These are phyloP conservation scores for Isochrysis galbana DNA, from an alignment of 78 protist genomes.

Conservation along the genomic window DNA sequence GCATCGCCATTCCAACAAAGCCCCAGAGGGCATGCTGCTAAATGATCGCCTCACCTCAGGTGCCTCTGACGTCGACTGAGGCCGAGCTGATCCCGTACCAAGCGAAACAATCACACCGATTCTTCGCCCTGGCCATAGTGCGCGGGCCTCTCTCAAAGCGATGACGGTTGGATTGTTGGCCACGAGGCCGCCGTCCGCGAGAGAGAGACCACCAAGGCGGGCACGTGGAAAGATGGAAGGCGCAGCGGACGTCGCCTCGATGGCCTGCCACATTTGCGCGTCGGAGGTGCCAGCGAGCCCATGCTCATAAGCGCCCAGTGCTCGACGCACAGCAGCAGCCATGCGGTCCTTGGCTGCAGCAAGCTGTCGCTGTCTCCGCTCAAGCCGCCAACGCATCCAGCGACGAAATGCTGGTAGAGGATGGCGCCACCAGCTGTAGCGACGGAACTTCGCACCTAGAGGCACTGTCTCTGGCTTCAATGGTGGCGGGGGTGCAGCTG, in stretches of 20 bases:
- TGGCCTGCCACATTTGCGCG: neutral
- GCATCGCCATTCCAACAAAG: neutral
- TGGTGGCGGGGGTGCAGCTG: no score
- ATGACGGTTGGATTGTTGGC: neutral
- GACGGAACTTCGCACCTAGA: no score
- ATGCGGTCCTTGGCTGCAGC: no score
- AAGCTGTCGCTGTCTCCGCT: no score
- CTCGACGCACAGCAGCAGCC: no score
- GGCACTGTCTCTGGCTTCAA: no score
- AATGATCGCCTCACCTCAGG: neutral
- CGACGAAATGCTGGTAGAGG: no score
- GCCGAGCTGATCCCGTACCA: neutral
- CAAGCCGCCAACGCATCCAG: no score
- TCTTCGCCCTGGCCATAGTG: neutral
- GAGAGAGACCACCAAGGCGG: neutral
- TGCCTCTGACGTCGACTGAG: neutral
- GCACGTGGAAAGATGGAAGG: neutral
- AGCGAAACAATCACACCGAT: neutral
- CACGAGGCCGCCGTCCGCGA: conserved; percentile 12
- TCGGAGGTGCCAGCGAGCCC: neutral
- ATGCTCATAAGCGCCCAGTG: no score
- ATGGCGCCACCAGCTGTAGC: no score
- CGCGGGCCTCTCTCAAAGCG: neutral
- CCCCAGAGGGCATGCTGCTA: no score
- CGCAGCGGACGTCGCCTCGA: neutral